phyloP scores from a whole-genome alignment of 2,329 filamentous ascomycete species.

The Magnaporthiopsis incrustans region DNA sequence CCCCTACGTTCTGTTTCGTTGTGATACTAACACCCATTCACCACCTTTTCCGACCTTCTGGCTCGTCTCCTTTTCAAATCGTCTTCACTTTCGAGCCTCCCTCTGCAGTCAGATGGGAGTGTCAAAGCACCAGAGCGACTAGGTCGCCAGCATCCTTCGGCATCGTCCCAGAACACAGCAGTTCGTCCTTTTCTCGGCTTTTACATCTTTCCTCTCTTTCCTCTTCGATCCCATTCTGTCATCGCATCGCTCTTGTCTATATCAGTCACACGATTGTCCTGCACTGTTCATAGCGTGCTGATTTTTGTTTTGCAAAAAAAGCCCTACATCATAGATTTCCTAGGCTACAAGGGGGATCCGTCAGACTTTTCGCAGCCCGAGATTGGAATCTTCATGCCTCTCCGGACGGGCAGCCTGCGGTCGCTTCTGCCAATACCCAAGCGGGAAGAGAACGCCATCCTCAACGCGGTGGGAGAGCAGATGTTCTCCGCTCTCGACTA shows the following conservation, averaged over 20 bases:
- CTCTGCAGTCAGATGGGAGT: neutral
- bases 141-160: neutral
- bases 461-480: neutral
- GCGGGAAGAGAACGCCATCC: neutral
- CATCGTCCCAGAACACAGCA: neutral
- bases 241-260: neutral
- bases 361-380: neutral
- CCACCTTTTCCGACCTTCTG: neutral
- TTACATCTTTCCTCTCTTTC: neutral
- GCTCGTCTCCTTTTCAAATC: neutral
- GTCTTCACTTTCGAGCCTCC: neutral
- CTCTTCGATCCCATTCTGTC: neutral
- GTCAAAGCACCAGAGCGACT: neutral
- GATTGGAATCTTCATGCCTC: neutral
- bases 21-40: neutral
- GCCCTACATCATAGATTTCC: neutral
- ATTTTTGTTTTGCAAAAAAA: neutral
- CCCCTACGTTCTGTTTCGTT: neutral
- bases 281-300: neutral
- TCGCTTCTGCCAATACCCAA: neutral
- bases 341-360: neutral
- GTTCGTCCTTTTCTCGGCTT: neutral
- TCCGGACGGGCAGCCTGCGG: neutral
- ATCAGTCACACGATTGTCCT: neutral
- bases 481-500: constrained; percentile 8